Percentiles rank a stretch among this genome's conserved stretches.
phyloP scores from a whole-genome alignment of 23 red algal species.

The Gracilaria domingensis region DNA sequence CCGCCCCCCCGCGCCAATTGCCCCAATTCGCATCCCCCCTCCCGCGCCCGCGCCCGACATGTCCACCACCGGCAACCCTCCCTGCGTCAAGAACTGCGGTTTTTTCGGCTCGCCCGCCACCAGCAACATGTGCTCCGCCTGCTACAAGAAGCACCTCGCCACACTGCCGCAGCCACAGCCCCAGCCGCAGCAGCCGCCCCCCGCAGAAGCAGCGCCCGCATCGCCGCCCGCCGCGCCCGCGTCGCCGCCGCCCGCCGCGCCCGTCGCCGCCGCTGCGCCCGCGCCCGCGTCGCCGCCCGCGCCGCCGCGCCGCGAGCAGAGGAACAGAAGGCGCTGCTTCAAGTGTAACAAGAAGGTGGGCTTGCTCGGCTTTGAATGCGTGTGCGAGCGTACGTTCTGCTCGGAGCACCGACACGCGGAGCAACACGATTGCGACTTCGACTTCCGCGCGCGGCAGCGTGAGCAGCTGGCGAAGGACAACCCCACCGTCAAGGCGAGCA shows the following conservation, averaged over 20 bases:
- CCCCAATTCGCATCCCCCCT: background rate
- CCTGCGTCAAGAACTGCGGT: constrained; percentile 88
- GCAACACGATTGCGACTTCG: constrained; percentile 90
- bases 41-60: background rate
- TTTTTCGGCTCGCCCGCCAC: constrained; percentile 94
- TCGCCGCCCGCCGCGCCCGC: background rate
- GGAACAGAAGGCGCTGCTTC: constrained; percentile 77
- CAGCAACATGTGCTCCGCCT: constrained; percentile 94
- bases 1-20: background rate
- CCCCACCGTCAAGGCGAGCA: constrained; percentile 84
- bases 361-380: constrained; percentile 88
- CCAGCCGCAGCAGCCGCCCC: constrained; percentile 37
- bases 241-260: background rate
- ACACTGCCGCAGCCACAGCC: constrained; percentile 16
- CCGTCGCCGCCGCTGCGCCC: background rate
- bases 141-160: constrained; percentile 80
- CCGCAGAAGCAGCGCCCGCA: background rate
- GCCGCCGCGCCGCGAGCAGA: constrained; percentile 13
- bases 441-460: constrained; percentile 77
- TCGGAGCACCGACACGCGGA: constrained; percentile 83
- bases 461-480: constrained; percentile 82
- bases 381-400: constrained; percentile 83
- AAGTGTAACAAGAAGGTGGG: constrained; percentile 87
- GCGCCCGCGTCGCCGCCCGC: constrained; percentile 6
- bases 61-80: constrained; percentile 45